These are phyloP conservation scores for Physcomitrium patens DNA, from an alignment of 225 moss, liverwort and hornwort genomes.

Conservation along the genomic window DNA sequence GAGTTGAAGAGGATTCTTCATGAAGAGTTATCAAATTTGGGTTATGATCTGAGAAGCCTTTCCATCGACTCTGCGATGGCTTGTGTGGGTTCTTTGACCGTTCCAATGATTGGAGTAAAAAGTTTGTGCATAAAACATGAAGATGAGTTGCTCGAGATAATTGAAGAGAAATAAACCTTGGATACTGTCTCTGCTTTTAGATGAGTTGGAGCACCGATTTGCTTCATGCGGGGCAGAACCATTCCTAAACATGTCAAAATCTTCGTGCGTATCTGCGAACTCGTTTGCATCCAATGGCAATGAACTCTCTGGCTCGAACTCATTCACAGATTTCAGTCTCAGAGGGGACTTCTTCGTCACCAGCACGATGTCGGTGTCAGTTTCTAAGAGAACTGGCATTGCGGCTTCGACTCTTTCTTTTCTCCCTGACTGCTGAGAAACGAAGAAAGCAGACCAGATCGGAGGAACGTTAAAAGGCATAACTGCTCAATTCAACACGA, in stretches of 20 bases:
- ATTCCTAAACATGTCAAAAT: neutral
- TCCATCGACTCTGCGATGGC: no score
- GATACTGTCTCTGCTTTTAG: no score
- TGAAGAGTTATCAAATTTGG: no score
- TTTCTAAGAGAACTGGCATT: constrained; percentile 3
- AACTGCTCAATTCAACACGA: neutral
- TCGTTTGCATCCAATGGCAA: constrained; percentile 22
- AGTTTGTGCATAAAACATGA: no score
- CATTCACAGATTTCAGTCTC: constrained; percentile 15
- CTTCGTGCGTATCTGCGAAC: neutral
- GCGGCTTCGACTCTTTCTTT: neutral
- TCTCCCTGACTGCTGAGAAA: constrained; percentile 11
- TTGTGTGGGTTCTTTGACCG: no score
- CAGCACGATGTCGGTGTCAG: constrained; percentile 5
- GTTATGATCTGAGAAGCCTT: no score
- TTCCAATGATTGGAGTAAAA: no score
- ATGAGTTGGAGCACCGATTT: no score
- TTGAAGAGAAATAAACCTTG: no score
- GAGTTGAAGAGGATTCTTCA: no score
- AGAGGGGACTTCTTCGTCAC: constrained; percentile 15
- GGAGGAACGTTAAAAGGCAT: neutral
- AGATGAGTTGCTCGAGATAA: no score
- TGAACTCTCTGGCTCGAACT: constrained; percentile 3
- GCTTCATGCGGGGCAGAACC: neutral
- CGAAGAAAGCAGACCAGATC: neutral